phyloP scores from a whole-genome alignment of 352 stramenopile species.

The Globisporangium viniferum region DNA sequence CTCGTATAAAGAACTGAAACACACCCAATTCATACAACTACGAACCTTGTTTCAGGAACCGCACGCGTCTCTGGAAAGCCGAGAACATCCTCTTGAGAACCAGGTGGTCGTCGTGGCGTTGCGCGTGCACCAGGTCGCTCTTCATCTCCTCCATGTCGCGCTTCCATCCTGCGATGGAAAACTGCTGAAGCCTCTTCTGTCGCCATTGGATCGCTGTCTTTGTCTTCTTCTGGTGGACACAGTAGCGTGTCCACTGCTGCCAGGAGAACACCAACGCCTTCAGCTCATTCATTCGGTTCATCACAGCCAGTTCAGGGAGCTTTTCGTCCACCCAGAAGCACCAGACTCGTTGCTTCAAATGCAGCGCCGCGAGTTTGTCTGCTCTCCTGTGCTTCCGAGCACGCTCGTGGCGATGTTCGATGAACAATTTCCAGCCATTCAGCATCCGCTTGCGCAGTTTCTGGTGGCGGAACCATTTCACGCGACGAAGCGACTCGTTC shows the following conservation, averaged over 20 bases:
- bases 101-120: neutral
- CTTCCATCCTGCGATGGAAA: neutral
- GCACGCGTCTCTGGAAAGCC: neutral
- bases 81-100: constrained; percentile 1
- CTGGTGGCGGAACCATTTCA: constrained; percentile 26
- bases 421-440: constrained; percentile 13
- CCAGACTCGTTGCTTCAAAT: constrained; percentile 10
- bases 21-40: neutral
- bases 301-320: constrained; percentile 1
- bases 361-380: neutral
- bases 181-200: neutral
- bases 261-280: constrained; percentile 7
- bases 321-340: constrained; percentile 6
- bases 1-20: neutral
- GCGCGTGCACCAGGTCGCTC: neutral
- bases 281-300: constrained; percentile 15
- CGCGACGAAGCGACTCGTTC: constrained; percentile 10
- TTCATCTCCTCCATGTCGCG: constrained; percentile 1
- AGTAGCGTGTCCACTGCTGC: constrained; percentile 4
- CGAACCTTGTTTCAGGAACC: constrained; percentile 16
- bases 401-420: neutral
- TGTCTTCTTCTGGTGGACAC: constrained; percentile 6
- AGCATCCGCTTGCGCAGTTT: constrained; percentile 24
- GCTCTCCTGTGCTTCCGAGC: neutral
- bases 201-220: constrained; percentile 12